Percentiles rank a stretch among this genome's conserved stretches.
phyloP scores from a whole-genome alignment of 1,139 yeast species.

The Groenewaldozyma auringiensis region DNA sequence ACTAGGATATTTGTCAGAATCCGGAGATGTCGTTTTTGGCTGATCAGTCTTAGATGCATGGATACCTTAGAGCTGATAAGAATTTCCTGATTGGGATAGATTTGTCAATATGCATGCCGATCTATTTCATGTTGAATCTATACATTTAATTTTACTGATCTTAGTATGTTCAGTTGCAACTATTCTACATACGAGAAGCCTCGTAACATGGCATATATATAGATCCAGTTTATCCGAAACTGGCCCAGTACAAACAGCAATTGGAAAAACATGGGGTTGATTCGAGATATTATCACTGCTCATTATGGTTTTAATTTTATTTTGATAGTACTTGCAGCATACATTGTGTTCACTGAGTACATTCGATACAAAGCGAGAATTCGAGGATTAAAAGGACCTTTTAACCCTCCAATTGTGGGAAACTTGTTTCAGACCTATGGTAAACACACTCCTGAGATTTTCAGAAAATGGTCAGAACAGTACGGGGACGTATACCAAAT shows the following conservation, averaged over 20 bases:
- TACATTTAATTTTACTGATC: too few species aligned
- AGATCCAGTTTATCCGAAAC: not conserved
- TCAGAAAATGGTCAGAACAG: conserved; percentile 39
- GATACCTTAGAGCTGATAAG: too few species aligned
- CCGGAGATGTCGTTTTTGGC: too few species aligned
- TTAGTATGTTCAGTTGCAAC: too few species aligned
- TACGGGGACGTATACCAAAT: conserved; percentile 52
- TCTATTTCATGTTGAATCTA: too few species aligned
- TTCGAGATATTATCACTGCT: conserved; percentile 4
- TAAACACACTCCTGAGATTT: conserved; percentile 24
- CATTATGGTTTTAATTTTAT: not conserved
- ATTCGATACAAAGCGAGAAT: conserved; percentile 12
- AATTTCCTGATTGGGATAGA: not conserved
- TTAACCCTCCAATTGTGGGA: conserved; percentile 15
- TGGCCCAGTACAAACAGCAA: too few species aligned
- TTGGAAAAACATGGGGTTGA: conserved; percentile 1
- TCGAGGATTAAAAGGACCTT: conserved; percentile 15
- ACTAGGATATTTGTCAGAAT: too few species aligned
- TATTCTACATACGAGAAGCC: too few species aligned
- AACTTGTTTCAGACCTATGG: conserved; percentile 13
- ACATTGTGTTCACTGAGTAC: conserved; percentile 14
- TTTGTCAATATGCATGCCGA: not conserved
- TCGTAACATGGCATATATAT: not conserved
- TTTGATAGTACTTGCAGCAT: conserved; percentile 7
- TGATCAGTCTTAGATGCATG: too few species aligned